Base-by-base conservation (phyloP, 2,329 filamentous ascomycete species). In the Colletotrichum sp. region DNA sequence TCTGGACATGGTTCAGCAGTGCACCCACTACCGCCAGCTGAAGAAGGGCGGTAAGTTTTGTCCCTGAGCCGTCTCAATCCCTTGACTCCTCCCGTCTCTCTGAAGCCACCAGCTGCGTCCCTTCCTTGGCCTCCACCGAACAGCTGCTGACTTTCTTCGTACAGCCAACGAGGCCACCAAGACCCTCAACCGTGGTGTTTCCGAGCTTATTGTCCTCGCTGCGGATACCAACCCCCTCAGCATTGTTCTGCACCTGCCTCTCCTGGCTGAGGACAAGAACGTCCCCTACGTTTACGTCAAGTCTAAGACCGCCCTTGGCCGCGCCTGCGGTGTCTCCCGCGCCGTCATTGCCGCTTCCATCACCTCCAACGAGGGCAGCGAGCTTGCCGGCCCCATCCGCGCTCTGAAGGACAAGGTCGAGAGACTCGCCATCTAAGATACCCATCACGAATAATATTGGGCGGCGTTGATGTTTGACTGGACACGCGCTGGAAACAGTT, bases 381-480 rank as follows among this genome's bases (percentile, higher is more conserved):
- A 98, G 86, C 90, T 99, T 76, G 95, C 93, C 86, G 91, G 92
- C 82, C 95, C 98, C 90, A 98, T 99, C 86, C 92, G 94, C 81
- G 90, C 93, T 79, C 90, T 98, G 83, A 98, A 96, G 90, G 95
- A 98, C 87, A 98, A 98, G 92, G 95, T 99, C 72, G 96, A 99
- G 91, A 92, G 96, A 81, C 91, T 98, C 80, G 96, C 96, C 89
- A 98, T 98, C 88, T 98, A 93, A 92, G 80, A 75, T 70, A 77
- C 75, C 76, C 75, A 60, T 18, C 6, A 62, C 32, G 1, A 36
- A 62, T 13, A 32, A 76, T 71, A 44, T 49, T 57, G 60, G 73
- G 55, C 34, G 39, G 67, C 52, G 36, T 75, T 71, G 8, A 60
- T 26, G 44, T 52, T 52, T 52, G n/a, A 24, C 73, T 74, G 36